Evolutionary conservation across 148 eudicot species (phyloP).

Genomic region (Chenopodium quinoa): DNA sequence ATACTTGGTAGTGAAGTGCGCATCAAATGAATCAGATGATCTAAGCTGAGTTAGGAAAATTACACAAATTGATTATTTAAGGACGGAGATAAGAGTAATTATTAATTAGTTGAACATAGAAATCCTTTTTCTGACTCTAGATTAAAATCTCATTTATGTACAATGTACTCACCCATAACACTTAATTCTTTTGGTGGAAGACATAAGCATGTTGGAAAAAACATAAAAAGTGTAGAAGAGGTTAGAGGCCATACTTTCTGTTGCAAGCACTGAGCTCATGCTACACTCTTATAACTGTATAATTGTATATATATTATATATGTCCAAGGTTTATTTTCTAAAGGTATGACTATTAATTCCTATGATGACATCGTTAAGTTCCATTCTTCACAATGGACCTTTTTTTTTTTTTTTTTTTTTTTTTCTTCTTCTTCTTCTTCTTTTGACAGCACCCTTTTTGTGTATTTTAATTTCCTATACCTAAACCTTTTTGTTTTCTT

Average conservation of each 20-base stretch:
- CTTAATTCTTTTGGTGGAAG: background rate
- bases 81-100: no score
- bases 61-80: no score
- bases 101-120: no score
- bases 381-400: background rate
- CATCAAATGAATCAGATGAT: no score
- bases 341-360: background rate
- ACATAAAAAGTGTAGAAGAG: background rate
- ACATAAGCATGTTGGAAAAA: background rate
- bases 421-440: no score
- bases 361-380: background rate
- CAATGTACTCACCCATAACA: background rate
- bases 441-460: background rate
- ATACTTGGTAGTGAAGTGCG: no score
- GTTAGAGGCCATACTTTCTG: background rate
- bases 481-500: no score
- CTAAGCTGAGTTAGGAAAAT: no score
- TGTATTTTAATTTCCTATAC: background rate
- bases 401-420: no score
- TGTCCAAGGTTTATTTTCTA: background rate
- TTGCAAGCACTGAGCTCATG: slow-evolving; percentile 3
- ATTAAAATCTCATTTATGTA: no score
- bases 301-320: background rate
- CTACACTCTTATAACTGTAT: background rate
- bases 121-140: no score